Conservation (phyloP, 768 basidiomycete species). For the Rickenella mellea region DNA sequence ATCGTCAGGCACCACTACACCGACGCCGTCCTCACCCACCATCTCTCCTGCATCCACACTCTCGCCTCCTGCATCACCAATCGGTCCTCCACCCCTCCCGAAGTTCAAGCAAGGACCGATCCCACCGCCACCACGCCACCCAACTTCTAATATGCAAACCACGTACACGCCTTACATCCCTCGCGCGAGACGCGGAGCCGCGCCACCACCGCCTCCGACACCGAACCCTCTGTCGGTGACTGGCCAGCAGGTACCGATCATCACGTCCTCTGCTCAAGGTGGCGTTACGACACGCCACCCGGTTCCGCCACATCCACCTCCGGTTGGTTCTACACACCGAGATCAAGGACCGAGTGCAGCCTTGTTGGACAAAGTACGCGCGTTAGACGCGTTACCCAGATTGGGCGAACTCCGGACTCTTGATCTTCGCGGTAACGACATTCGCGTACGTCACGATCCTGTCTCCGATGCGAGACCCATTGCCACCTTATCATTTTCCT, state of each 20-base stretch:
- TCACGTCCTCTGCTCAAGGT: slow-evolving; percentile 46
- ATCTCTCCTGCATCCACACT: slow-evolving; percentile 19
- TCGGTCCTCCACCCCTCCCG: slow-evolving; percentile 16
- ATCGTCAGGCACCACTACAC: slow-evolving; percentile 8
- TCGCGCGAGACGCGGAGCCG: slow-evolving; percentile 39
- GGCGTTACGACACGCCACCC: slow-evolving; percentile 40
- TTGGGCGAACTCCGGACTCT: slow-evolving; percentile 81
- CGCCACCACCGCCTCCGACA: slow-evolving; percentile 13
- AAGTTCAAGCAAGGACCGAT: slow-evolving; percentile 28
- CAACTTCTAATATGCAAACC: slow-evolving; percentile 43
- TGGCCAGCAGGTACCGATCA: slow-evolving; percentile 53
- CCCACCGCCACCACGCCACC: slow-evolving; percentile 41
- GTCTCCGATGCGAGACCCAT: background rate
- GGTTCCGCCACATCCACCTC: slow-evolving; percentile 1
- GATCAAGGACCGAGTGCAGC: slow-evolving; percentile 59
- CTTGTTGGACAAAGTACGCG: slow-evolving; percentile 78
- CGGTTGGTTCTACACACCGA: slow-evolving; percentile 3
- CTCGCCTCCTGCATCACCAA: slow-evolving; percentile 13
- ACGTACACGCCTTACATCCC: slow-evolving; percentile 84
- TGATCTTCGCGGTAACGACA: slow-evolving; percentile 88
- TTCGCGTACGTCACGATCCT: slow-evolving; percentile 49
- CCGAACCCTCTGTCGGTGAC: slow-evolving; percentile 29
- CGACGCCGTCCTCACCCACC: slow-evolving; percentile 22
- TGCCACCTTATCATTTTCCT: slow-evolving; percentile 1
- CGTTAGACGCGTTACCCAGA: slow-evolving; percentile 79